Evolutionary conservation across 805 yeast genomes (phyloP).

Genomic region (Ogataea thermomethanolica): DNA sequence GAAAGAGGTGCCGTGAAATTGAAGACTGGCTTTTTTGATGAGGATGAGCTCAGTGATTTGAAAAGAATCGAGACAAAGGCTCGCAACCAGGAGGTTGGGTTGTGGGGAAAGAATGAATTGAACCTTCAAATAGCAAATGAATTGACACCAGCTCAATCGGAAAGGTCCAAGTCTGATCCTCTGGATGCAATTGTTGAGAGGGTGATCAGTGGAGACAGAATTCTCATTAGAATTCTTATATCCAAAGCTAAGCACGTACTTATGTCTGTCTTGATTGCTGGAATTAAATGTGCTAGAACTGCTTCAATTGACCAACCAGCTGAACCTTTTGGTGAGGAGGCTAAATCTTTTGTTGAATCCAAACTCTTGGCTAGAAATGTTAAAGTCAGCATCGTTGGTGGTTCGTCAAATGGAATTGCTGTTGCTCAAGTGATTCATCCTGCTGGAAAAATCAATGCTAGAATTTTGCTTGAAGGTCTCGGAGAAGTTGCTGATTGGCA

Average conservation of each 20-base stretch:
- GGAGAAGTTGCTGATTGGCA: constrained; percentile 84
- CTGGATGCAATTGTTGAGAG: constrained; percentile 64
- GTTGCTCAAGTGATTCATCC: constrained; percentile 63
- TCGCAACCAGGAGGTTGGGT: constrained; percentile 44
- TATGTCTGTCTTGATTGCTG: constrained; percentile 66
- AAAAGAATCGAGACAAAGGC: constrained; percentile 49
- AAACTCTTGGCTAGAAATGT: constrained; percentile 62
- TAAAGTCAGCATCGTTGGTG: constrained; percentile 56
- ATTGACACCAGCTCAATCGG: constrained; percentile 34
- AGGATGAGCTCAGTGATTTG: constrained; percentile 36
- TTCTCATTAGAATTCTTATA: constrained; percentile 55
- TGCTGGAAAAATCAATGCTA: constrained; percentile 71
- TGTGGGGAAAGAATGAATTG: constrained; percentile 45
- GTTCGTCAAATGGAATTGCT: constrained; percentile 57
- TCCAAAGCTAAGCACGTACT: constrained; percentile 50
- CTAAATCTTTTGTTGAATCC: constrained; percentile 59
- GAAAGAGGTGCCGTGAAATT: constrained; percentile 60
- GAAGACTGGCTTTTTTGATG: constrained; percentile 52
- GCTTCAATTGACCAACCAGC: constrained; percentile 41
- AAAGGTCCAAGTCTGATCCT: constrained; percentile 39
- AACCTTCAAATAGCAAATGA: constrained; percentile 25
- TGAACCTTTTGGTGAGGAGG: constrained; percentile 64
- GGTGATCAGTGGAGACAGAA: constrained; percentile 74
- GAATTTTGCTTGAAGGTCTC: constrained; percentile 63
- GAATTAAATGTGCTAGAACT: constrained; percentile 69